These are phyloP conservation scores for Rubroshorea leprosula DNA, from an alignment of 345 rosid species.

Conservation along the genomic window DNA sequence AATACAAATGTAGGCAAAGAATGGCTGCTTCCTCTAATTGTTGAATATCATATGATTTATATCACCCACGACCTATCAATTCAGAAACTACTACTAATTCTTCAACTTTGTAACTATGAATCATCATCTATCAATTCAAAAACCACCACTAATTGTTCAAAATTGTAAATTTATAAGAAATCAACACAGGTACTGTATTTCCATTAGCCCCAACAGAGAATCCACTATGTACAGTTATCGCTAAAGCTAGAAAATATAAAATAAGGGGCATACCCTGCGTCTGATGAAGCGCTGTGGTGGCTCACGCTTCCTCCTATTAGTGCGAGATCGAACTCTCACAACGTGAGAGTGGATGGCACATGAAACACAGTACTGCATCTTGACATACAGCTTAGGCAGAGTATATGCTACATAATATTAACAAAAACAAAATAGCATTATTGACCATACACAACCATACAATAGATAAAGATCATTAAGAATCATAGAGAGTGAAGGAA, in stretches of 20 bases:
- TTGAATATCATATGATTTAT: too few species aligned
- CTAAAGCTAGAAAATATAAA: not conserved
- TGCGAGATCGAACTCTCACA: constrained; percentile 88
- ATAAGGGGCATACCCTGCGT: constrained; percentile 56
- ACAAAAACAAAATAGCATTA: not conserved
- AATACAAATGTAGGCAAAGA: not conserved
- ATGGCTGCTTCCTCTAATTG: too few species aligned
- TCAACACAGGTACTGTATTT: not conserved
- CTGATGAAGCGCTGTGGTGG: constrained; percentile 85
- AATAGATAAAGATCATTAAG: not conserved
- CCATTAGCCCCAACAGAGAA: not conserved
- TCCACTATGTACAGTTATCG: not conserved
- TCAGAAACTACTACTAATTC: too few species aligned
- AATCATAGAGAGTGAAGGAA: not conserved
- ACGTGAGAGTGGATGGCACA: constrained; percentile 98
- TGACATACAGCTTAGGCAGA: constrained; percentile 75
- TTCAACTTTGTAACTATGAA: too few species aligned
- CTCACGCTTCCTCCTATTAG: constrained; percentile 78
- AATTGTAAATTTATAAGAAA: too few species aligned
- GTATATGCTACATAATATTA: constrained; percentile 45
- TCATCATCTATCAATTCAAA: too few species aligned
- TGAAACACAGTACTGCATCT: constrained; percentile 90
- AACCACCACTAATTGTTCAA: too few species aligned
- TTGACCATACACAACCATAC: not conserved
- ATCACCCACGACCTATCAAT: too few species aligned